Percentiles rank a stretch among this genome's conserved stretches.
Conservation (phyloP, 768 basidiomycete genomes). For the Rhizopogon vesiculosus region DNA sequence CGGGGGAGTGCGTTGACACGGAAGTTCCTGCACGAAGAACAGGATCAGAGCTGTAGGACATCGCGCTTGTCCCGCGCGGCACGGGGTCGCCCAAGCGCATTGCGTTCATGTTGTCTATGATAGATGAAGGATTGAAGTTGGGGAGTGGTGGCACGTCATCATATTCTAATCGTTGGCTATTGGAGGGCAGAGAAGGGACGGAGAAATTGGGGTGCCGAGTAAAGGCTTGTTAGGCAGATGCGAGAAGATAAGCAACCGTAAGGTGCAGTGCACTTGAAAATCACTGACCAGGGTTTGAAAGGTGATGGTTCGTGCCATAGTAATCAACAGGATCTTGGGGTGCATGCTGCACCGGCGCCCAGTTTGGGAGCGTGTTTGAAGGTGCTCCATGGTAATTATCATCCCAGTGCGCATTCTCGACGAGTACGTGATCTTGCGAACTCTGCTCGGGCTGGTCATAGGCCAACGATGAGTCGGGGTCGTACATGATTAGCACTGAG, state of each 20-base stretch:
- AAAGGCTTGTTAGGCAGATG: constrained; percentile 17
- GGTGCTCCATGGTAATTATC: neutral
- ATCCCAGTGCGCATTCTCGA: neutral
- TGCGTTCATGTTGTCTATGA: constrained; percentile 48
- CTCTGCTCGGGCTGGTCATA: constrained; percentile 21
- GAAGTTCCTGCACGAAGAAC: constrained; percentile 54
- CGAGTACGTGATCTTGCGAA: constrained; percentile 5
- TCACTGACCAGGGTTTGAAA: constrained; percentile 15
- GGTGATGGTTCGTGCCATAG: constrained; percentile 7
- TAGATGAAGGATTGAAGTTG: constrained; percentile 40
- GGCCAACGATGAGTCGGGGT: constrained; percentile 14
- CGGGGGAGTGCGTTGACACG: constrained; percentile 42
- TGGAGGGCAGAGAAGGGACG: constrained; percentile 39
- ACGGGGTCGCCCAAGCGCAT: constrained; percentile 46
- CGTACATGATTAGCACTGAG: constrained; percentile 18
- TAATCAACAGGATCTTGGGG: constrained; percentile 8
- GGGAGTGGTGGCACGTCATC: constrained; percentile 27
- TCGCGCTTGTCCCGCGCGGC: constrained; percentile 24
- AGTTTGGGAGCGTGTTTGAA: constrained; percentile 5
- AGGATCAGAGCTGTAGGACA: constrained; percentile 35
- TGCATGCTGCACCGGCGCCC: constrained; percentile 1
- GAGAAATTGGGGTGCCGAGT: constrained; percentile 46
- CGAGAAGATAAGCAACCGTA: constrained; percentile 6
- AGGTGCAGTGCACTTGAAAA: neutral
- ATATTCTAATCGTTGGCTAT: constrained; percentile 27